Percentiles rank a stretch among this genome's conserved stretches.
These are phyloP conservation scores for Naematelia encephala DNA, from an alignment of 768 basidiomycete species.

Conservation along the genomic window DNA sequence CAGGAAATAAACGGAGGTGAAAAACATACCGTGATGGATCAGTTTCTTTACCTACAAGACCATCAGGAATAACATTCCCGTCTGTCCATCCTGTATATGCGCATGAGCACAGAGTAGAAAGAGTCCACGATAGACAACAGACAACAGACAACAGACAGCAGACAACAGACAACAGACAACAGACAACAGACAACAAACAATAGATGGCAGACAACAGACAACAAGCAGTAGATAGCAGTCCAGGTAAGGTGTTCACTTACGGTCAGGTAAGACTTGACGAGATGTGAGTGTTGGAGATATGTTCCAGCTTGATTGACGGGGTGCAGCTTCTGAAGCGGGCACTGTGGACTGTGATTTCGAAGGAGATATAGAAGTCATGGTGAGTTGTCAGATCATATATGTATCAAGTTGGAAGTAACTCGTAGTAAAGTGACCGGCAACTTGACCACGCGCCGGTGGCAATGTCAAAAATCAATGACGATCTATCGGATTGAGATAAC, in stretches of 20 bases:
- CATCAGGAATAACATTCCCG: not conserved
- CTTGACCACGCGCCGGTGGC: too few species aligned
- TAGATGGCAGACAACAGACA: too few species aligned
- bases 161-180: too few species aligned
- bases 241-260: constrained; percentile 15
- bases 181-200: too few species aligned
- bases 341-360: not conserved
- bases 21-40: constrained; percentile 29
- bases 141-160: too few species aligned
- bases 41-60: constrained; percentile 18
- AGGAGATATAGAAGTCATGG: not conserved
- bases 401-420: too few species aligned
- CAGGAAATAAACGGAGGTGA: too few species aligned
- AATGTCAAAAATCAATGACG: too few species aligned
- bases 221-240: too few species aligned
- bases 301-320: constrained; percentile 8
- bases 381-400: too few species aligned
- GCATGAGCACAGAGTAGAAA: not conserved
- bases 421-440: too few species aligned
- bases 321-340: not conserved
- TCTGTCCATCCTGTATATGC: constrained; percentile 14
- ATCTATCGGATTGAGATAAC: too few species aligned
- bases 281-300: constrained; percentile 8
- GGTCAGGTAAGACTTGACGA: constrained; percentile 24
- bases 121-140: not conserved